Evolutionary conservation across 345 rosid genomes (phyloP).

Genomic region (Linum lewisii): DNA sequence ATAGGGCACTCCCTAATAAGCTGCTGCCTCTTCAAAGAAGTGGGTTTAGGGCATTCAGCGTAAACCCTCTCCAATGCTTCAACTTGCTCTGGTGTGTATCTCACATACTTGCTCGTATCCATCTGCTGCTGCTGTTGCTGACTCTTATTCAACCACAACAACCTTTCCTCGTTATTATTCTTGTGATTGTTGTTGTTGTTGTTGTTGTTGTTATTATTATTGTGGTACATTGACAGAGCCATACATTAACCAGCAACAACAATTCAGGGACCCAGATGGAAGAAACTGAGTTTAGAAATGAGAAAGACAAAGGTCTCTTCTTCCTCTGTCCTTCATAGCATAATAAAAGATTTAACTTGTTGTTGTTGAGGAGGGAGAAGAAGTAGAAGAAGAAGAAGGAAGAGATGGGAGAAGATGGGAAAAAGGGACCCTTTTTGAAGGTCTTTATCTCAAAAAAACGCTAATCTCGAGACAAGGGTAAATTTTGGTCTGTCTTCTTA

Average conservation of each 20-base stretch:
- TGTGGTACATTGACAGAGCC: constrained; percentile 37
- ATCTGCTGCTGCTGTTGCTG: constrained; percentile 23
- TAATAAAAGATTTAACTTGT: neutral
- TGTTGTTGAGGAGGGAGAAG: neutral
- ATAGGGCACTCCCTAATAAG: constrained; percentile 64
- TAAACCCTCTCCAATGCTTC: constrained; percentile 76
- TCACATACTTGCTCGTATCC: constrained; percentile 61
- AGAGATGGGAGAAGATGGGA: neutral
- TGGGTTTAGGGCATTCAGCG: constrained; percentile 71
- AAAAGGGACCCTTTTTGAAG: constrained; percentile 12
- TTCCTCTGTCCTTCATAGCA: neutral
- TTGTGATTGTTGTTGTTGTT: constrained; percentile 3
- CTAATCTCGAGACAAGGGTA: constrained; percentile 45
- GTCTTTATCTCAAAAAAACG: constrained; percentile 25
- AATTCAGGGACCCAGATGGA: neutral
- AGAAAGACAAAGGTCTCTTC: constrained; percentile 24
- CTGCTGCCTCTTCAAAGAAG: constrained; percentile 63
- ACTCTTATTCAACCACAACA: neutral
- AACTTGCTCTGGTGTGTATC: constrained; percentile 71
- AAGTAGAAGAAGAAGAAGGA: too few relatives aligned
- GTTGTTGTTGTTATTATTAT: constrained; percentile 11
- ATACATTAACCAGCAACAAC: constrained; percentile 11
- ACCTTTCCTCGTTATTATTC: too few relatives aligned
- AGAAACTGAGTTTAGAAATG: neutral
- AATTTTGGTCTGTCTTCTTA: neutral